These are phyloP conservation scores for Pachyrhizus erosus DNA, from an alignment of 306 rosid species.

Conservation along the genomic window DNA sequence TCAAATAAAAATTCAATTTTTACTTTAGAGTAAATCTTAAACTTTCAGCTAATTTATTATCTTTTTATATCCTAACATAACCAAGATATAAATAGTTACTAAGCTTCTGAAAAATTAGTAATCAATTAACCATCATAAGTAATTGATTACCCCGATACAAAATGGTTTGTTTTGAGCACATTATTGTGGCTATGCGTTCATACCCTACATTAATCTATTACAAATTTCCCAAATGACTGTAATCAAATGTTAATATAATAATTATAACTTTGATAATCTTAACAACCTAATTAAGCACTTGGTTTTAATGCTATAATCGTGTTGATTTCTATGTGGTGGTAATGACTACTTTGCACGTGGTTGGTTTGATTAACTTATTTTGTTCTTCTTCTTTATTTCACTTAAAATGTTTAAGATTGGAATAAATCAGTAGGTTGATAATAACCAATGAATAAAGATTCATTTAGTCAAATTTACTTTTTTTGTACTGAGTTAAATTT, in stretches of 20 bases:
- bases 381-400: not conserved
- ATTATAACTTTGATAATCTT: not conserved
- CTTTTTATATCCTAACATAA: not conserved
- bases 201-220: not conserved
- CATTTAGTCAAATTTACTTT: not conserved
- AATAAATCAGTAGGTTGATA: not conserved
- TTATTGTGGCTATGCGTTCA: not conserved
- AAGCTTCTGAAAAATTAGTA: not conserved
- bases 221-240: not conserved
- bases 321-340: not conserved
- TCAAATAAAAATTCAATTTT: not conserved
- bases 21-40: not conserved
- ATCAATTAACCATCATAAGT: not conserved
- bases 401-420: not conserved
- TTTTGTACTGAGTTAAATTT: not conserved
- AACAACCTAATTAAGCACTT: not conserved
- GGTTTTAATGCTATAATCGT: not conserved
- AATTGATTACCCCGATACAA: not conserved
- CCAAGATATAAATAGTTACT: not conserved
- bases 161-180: not conserved
- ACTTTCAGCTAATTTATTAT: not conserved
- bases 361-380: not conserved
- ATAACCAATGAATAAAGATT: not conserved
- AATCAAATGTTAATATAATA: slow-evolving; percentile 6
- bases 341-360: not conserved